phyloP scores from a whole-genome alignment of 306 rosid species.

The Rosa lucieae region DNA sequence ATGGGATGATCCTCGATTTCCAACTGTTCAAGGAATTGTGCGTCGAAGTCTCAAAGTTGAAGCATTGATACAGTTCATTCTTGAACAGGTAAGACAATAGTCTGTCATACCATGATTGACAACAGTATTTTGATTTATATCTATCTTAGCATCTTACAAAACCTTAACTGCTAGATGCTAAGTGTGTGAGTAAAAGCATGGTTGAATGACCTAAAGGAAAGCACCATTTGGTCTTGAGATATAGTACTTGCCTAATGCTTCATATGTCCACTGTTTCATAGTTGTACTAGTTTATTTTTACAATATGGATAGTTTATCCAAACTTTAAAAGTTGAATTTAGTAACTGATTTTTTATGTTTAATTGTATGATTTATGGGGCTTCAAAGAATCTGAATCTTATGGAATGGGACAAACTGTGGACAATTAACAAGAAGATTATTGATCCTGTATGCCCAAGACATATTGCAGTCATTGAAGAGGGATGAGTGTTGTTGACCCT shows the following conservation, averaged over 20 bases:
- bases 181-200: background rate
- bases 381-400: slow-evolving; percentile 89
- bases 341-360: slow-evolving; percentile 19
- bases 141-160: background rate
- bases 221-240: background rate
- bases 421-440: slow-evolving; percentile 89
- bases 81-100: slow-evolving; percentile 67
- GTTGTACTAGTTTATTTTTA: background rate
- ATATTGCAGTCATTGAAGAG: slow-evolving; percentile 75
- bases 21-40: slow-evolving; percentile 93
- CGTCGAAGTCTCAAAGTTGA: slow-evolving; percentile 88
- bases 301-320: background rate
- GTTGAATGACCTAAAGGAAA: background rate
- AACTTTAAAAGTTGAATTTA: slow-evolving; percentile 2
- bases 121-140: background rate
- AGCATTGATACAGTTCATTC: slow-evolving; percentile 82
- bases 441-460: slow-evolving; percentile 95
- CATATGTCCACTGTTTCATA: background rate
- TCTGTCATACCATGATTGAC: slow-evolving; percentile 9
- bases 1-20: slow-evolving; percentile 96
- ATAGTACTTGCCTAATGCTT: background rate
- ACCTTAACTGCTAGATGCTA: background rate
- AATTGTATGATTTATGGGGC: slow-evolving; percentile 59
- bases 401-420: slow-evolving; percentile 99
- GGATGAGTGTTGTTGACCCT: slow-evolving; percentile 64